Evolutionary conservation across 768 basidiomycete genomes (phyloP), one percentile per base, ranked within the genome.

Genomic region (Agaricus blazei): DNA sequence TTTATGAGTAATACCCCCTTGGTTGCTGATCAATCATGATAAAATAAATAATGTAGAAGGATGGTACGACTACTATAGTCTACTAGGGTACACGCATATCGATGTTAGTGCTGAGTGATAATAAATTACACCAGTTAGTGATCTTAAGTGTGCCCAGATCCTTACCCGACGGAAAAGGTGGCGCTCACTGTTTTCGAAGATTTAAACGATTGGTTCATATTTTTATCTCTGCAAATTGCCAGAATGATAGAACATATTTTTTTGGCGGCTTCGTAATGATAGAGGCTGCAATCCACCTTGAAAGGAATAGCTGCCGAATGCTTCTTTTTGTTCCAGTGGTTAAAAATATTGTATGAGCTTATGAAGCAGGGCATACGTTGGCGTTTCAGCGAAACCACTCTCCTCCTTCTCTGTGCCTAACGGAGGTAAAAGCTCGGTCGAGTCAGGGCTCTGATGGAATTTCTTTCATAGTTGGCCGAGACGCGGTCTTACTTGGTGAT

Each of bases 331-430:
- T 48, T 48, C 42, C 49, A 29, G 29, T 34, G 41, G 15, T 49
- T 49, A 56, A 55, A 49, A 56, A 41, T 41, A 41, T 56, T 44
- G 15, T 28, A 15, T 27, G 15, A 19, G 54, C 54, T 56, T 56
- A 56, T 44, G 54, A 50, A 44, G 54, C 54, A 56, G 27, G 31
- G 54, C 47, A 36, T 26, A 29, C 19, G 12, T 41, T 50, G 31
- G 54, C 23, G 19, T 44, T 40, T 41, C 15, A 41, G 12, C 15
- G 12, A 15, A 15, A 27, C 36, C 19, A 12, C 47, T 44, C 19
- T 50, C 48, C 34, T 38, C 47, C 8, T 36, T 48, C 12, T 19
- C 14, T 15, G 24, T 29, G 12, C 38, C 38, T 6, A 14, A 48
- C 9, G 54, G 41, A 26, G 47, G 38, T 41, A 48, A 9, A 24